Evolutionary conservation across 768 basidiomycete genomes (phyloP).

Genomic region (Boletus insuetus): DNA sequence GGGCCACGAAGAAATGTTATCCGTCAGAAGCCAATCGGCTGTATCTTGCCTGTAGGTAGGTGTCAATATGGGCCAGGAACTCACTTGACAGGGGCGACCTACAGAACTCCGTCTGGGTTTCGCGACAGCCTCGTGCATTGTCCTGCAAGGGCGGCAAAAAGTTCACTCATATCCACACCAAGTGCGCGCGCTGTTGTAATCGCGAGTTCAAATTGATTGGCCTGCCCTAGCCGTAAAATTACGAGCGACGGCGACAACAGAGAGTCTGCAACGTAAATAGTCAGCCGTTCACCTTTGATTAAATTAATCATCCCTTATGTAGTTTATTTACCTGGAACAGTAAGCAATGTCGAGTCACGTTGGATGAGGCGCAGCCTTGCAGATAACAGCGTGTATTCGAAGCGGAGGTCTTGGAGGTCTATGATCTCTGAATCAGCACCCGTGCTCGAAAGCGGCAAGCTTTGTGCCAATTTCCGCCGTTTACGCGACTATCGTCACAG

Average conservation of each 20-base stretch:
- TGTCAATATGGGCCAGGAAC: slow-evolving; percentile 1
- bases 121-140: slow-evolving; percentile 77
- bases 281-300: slow-evolving; percentile 13
- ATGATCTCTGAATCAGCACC: slow-evolving; percentile 70
- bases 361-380: slow-evolving; percentile 75
- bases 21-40: slow-evolving; percentile 81
- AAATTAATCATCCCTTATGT: slow-evolving; percentile 7
- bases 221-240: slow-evolving; percentile 74
- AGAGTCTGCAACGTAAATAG: slow-evolving; percentile 41
- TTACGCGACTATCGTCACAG: slow-evolving; percentile 53
- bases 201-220: slow-evolving; percentile 76
- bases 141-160: slow-evolving; percentile 73
- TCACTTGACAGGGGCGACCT: slow-evolving; percentile 23
- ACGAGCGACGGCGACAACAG: slow-evolving; percentile 60
- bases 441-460: slow-evolving; percentile 77
- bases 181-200: slow-evolving; percentile 73
- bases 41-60: slow-evolving; percentile 54
- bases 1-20: slow-evolving; percentile 79
- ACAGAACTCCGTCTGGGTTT: slow-evolving; percentile 60
- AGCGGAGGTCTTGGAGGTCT: slow-evolving; percentile 73
- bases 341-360: slow-evolving; percentile 59
- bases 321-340: slow-evolving; percentile 57
- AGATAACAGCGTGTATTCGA: slow-evolving; percentile 72
- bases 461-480: slow-evolving; percentile 65
- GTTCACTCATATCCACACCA: slow-evolving; percentile 80